phyloP scores from a whole-genome alignment of 257 asterid species.

The Primulina huaijiensis region DNA sequence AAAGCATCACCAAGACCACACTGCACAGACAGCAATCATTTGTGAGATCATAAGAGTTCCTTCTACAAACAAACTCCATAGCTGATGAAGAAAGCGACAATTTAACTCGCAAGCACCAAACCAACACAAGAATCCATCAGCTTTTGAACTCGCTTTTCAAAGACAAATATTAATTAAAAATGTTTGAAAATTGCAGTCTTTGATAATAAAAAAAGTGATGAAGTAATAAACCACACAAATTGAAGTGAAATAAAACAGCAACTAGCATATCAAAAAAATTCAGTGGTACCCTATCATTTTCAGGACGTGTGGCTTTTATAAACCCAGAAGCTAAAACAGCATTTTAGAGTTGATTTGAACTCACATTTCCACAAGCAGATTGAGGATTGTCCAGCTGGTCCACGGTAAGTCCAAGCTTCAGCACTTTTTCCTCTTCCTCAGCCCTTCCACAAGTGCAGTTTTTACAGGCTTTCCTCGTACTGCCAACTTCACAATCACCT shows the following conservation, averaged over 20 bases:
- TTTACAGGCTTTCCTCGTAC: constrained; percentile 87
- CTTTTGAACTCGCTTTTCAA: background rate
- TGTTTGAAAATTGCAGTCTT: background rate
- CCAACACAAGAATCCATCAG: background rate
- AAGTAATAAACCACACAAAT: too few species aligned
- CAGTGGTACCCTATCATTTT: background rate
- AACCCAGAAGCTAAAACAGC: constrained; percentile 3
- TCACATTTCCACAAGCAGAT: constrained; percentile 95
- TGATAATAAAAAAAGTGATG: background rate
- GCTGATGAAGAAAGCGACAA: background rate
- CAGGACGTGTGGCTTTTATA: constrained; percentile 1
- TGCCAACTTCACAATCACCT: constrained; percentile 89
- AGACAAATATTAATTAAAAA: constrained; percentile 9
- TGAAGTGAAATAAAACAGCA: background rate
- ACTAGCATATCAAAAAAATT: background rate
- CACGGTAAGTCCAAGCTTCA: constrained; percentile 66
- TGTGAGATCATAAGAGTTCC: background rate
- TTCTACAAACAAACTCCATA: background rate
- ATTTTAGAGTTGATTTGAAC: constrained; percentile 19
- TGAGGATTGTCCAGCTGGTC: constrained; percentile 83
- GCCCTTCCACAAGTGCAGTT: constrained; percentile 93
- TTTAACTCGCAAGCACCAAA: background rate
- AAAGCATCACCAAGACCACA: constrained; percentile 99
- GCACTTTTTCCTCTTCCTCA: constrained; percentile 79
- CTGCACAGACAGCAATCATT: constrained; percentile 41